Base-by-base conservation (phyloP, 495 filamentous ascomycete genomes). In the Penicillium arizonense region DNA sequence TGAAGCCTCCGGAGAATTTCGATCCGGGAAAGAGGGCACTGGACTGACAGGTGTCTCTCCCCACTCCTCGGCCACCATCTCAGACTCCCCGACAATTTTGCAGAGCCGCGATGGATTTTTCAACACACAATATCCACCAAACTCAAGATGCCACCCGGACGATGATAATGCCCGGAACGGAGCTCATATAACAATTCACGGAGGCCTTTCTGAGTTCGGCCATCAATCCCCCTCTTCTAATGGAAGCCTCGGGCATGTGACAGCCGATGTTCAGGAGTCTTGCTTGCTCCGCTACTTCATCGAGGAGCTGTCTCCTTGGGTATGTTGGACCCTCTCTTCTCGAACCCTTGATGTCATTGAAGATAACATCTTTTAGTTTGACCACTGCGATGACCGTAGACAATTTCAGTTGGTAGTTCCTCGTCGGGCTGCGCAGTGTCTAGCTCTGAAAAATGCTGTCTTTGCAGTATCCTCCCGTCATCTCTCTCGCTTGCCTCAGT, bases 271-370 rank as follows among this genome's bases (percentile, higher is more conserved):
- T 1, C 58, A 65, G 45, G 62, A 68, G 40, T 40, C 64, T 14
- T 68, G 64, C 18, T 42, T 65, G 1, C 38, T 65, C n/a, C 57
- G 61, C 5, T 62, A 62, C 24, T 65, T 62, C 9, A 65, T 63
- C 18, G 64, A 65, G 37, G 64, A 68, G 16, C 32, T 68, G 11
- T 68, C 62, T 23, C 59, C 61, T n/a, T 65, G 59, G 64, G 62
- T 68, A 61, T 36, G 54, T 28, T 30, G 28, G 9, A 9, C 7
- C 28, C 8, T 30, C 28, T 2, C 8, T 2, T 8, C 2, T 30
- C 0, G 9, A 4, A 24, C 23, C 16, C 2, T 24, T 3, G 6
- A 20, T 34, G 11, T 3, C 13, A 26, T 18, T 35, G 32, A 5
- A 24, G 38, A 7, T 56, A 41, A 58, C 21, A 26, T 2, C 6